phyloP scores from a whole-genome alignment of 192 early-diverging fungal species.

The Chytriomyces confervae region DNA sequence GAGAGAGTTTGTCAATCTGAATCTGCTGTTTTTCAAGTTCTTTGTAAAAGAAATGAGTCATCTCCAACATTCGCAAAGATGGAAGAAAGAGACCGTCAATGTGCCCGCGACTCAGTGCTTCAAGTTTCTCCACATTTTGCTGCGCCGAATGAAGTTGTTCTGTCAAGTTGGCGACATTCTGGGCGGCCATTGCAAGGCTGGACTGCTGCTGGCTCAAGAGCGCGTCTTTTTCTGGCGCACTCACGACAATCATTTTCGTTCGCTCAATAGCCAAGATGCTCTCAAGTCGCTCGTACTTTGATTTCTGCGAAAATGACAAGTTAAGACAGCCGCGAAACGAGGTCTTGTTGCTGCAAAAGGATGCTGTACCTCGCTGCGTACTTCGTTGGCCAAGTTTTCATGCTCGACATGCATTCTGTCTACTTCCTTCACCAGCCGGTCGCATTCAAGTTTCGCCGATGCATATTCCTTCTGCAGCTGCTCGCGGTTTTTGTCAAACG shows the following conservation, averaged over 20 bases:
- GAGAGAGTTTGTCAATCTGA: constrained; percentile 7
- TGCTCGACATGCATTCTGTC: constrained; percentile 31
- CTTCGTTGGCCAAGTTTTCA: constrained; percentile 29
- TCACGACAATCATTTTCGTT: constrained; percentile 51
- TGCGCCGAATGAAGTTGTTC: constrained; percentile 5
- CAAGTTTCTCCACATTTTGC: constrained; percentile 11
- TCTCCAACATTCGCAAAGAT: neutral
- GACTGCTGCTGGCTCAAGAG: constrained; percentile 16
- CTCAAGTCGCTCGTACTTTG: constrained; percentile 55
- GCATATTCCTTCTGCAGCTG: constrained; percentile 35
- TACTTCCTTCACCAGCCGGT: constrained; percentile 33
- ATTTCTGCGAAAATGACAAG: constrained; percentile 32
- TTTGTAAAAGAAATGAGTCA: constrained; percentile 2
- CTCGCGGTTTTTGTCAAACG: constrained; percentile 42
- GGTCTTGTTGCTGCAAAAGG: neutral
- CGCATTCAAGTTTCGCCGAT: constrained; percentile 36
- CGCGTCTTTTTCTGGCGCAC: constrained; percentile 33
- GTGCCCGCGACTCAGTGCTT: neutral
- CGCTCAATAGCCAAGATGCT: constrained; percentile 51
- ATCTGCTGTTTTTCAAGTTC: constrained; percentile 38
- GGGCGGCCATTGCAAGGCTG: constrained; percentile 11
- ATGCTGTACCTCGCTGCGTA: constrained; percentile 27
- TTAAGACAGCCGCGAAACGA: neutral
- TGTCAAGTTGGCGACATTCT: neutral
- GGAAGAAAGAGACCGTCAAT: neutral